Percentiles rank a stretch among this genome's conserved stretches.
These are phyloP conservation scores for Sarocladium brachiariae DNA, from an alignment of 2,329 filamentous ascomycete species.

Conservation along the genomic window DNA sequence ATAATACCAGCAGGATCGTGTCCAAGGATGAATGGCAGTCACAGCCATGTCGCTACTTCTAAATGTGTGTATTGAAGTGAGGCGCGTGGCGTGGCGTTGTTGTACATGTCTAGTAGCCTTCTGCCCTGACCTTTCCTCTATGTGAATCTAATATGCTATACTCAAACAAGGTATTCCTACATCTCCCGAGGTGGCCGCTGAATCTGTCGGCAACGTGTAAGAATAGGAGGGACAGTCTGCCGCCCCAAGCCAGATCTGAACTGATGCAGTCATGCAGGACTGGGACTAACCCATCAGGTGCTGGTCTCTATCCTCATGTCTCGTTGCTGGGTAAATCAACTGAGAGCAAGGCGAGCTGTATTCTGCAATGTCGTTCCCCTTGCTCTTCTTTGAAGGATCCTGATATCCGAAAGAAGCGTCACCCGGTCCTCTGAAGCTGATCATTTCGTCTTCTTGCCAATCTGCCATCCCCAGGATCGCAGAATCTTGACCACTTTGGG, in stretches of 20 bases:
- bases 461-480: conserved; percentile 86
- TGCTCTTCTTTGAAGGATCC: no score
- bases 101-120: neutral
- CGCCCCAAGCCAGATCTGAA: no score
- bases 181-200: neutral
- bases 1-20: no score
- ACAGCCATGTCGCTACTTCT: neutral
- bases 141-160: neutral
- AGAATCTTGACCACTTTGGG: conserved; percentile 91
- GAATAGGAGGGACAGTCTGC: no score
- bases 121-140: neutral
- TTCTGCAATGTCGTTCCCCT: no score
- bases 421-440: neutral
- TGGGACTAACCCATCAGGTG: no score
- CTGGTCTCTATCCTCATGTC: no score
- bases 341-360: neutral
- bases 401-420: no score
- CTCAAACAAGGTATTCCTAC: neutral
- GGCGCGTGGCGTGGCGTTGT: neutral
- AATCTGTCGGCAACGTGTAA: no score
- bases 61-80: neutral
- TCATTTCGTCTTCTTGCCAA: conserved; percentile 59
- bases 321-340: neutral
- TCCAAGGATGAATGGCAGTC: no score
- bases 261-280: neutral